A percentile compares a stretch with the other conserved stretches of the same genome.
phyloP scores from a whole-genome alignment of 257 asterid genomes.

The Vinca minor region DNA sequence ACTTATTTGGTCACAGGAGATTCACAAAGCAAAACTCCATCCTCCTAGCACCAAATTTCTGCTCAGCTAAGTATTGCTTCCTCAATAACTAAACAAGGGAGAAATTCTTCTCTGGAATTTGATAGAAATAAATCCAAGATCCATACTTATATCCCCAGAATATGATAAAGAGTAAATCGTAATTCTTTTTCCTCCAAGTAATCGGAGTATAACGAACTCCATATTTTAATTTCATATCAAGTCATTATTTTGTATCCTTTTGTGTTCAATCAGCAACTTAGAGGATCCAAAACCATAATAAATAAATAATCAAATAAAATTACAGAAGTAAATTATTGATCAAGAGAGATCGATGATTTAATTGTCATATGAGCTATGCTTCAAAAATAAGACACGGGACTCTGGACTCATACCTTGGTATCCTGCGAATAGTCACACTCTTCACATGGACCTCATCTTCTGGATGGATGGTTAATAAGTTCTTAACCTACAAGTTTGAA shows the following conservation, averaged over 20 bases:
- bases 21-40: neutral
- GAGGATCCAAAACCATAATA: neutral
- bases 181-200: neutral
- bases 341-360: neutral
- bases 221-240: neutral
- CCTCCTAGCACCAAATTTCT: neutral
- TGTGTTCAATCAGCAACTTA: neutral
- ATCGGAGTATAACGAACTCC: neutral
- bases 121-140: neutral
- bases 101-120: neutral
- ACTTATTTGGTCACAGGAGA: neutral
- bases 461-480: constrained; percentile 68
- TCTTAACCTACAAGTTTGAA: constrained; percentile 46
- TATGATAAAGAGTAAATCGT: neutral
- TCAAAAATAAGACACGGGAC: neutral
- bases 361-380: neutral
- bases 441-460: constrained; percentile 74
- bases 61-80: neutral
- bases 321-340: neutral
- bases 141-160: neutral
- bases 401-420: constrained; percentile 72
- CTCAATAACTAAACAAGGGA: neutral
- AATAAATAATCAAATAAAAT: neutral
- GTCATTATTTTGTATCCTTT: neutral
- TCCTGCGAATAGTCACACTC: constrained; percentile 72